Percentiles rank a stretch among this genome's conserved stretches.
phyloP scores from a whole-genome alignment of 2,329 filamentous ascomycete species.

The Stemphylium lycopersici region DNA sequence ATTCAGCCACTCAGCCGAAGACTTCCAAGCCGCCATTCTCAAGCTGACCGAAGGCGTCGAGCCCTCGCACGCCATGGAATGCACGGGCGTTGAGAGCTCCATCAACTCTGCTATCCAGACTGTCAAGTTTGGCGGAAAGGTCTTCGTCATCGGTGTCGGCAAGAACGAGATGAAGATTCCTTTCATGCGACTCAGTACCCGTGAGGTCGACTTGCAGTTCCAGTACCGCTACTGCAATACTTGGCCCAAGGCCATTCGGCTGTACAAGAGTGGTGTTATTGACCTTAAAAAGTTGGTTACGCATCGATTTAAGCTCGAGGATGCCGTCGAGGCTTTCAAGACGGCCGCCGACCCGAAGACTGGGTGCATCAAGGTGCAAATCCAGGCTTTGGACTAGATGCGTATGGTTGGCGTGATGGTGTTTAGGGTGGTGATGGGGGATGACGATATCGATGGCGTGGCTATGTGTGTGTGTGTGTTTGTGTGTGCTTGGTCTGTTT shows the following conservation, averaged over 20 bases:
- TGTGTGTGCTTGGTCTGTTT: background rate
- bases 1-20: conserved; percentile 66
- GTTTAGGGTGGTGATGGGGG: background rate
- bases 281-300: conserved; percentile 84
- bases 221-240: conserved; percentile 97
- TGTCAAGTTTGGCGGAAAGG: conserved; percentile 92
- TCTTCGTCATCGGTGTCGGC: conserved; percentile 95
- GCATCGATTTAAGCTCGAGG: conserved; percentile 81
- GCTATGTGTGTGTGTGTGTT: background rate
- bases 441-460: background rate
- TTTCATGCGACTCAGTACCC: conserved; percentile 89
- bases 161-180: conserved; percentile 95
- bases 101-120: conserved; percentile 87
- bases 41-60: conserved; percentile 73
- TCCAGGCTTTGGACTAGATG: conserved; percentile 66
- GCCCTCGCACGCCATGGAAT: conserved; percentile 84
- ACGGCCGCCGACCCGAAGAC: conserved; percentile 87
- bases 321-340: conserved; percentile 88
- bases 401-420: background rate
- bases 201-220: conserved; percentile 93
- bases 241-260: conserved; percentile 89
- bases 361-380: conserved; percentile 97
- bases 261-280: conserved; percentile 84
- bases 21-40: conserved; percentile 72
- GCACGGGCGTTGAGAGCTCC: conserved; percentile 91